Evolutionary conservation across 78 protist genomes (phyloP).

Genomic region (Bigelowiella natans): DNA sequence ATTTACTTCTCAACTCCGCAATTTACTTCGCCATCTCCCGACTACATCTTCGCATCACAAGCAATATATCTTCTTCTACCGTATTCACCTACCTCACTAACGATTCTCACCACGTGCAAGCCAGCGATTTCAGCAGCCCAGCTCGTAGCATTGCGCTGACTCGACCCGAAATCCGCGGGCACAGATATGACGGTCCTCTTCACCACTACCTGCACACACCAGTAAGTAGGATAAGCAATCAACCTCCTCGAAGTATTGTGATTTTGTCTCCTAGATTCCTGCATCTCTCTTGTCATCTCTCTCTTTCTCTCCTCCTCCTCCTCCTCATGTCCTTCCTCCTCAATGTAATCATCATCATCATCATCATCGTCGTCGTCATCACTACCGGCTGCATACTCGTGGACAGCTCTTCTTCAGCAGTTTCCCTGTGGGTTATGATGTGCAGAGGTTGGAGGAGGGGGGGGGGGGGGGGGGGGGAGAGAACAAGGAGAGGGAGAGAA

Average conservation of each 20-base stretch:
- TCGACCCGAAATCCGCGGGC: not conserved
- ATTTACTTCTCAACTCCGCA: too few species aligned
- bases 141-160: not conserved
- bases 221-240: not conserved
- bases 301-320: not conserved
- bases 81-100: not conserved
- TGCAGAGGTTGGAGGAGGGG: too few species aligned
- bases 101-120: not conserved
- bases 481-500: too few species aligned
- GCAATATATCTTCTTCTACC: not conserved
- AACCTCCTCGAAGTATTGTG: too few species aligned
- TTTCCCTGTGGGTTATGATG: not conserved
- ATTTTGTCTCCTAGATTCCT: not conserved
- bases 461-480: too few species aligned
- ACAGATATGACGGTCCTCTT: not conserved
- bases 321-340: not conserved
- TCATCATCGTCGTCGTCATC: not conserved
- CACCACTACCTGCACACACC: not conserved
- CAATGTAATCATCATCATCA: not conserved
- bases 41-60: not conserved
- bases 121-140: not conserved
- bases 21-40: too few species aligned
- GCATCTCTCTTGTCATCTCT: not conserved
- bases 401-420: not conserved
- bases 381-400: not conserved